These are phyloP conservation scores for Yamadazyma oceani DNA, from an alignment of 1,139 yeast species.

Conservation along the genomic window DNA sequence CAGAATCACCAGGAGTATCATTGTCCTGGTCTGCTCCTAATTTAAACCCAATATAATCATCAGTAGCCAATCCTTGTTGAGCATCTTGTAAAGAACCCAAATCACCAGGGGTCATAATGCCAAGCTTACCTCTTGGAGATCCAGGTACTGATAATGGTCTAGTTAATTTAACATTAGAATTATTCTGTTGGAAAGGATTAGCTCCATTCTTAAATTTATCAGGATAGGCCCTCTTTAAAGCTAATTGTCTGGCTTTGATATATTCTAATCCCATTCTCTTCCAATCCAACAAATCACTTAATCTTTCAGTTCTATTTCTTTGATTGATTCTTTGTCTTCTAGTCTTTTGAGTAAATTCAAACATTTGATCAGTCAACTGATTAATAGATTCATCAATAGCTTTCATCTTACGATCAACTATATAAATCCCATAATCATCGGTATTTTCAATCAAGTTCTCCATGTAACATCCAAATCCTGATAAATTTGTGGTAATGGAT, in stretches of 20 bases:
- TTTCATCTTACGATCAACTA: conserved; percentile 92
- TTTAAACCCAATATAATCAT: conserved; percentile 78
- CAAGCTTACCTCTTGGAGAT: conserved; percentile 68
- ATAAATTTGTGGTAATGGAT: conserved; percentile 92
- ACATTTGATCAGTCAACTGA: conserved; percentile 88
- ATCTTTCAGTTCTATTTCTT: conserved; percentile 93
- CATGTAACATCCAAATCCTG: conserved; percentile 99
- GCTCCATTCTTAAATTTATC: conserved; percentile 66
- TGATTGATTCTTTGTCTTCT: conserved; percentile 97
- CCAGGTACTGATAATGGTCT: conserved; percentile 96
- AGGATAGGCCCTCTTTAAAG: conserved; percentile 92
- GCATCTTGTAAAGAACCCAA: conserved; percentile 95
- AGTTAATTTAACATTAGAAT: conserved; percentile 66
- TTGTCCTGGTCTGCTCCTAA: conserved; percentile 51
- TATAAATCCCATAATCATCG: conserved; percentile 93
- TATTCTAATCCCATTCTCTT: conserved; percentile 97
- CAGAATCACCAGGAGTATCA: conserved; percentile 29
- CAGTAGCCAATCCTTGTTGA: conserved; percentile 67
- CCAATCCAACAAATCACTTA: conserved; percentile 94
- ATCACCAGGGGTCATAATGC: conserved; percentile 95
- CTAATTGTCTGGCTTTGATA: conserved; percentile 89
- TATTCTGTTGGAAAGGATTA: conserved; percentile 57
- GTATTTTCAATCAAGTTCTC: conserved; percentile 95
- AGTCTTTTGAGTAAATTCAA: conserved; percentile 81
- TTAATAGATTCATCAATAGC: conserved; percentile 92